Evolutionary conservation across 768 basidiomycete genomes (phyloP), one percentile per base, ranked within the genome.

Genomic region (Rhodotorula diobovata): DNA sequence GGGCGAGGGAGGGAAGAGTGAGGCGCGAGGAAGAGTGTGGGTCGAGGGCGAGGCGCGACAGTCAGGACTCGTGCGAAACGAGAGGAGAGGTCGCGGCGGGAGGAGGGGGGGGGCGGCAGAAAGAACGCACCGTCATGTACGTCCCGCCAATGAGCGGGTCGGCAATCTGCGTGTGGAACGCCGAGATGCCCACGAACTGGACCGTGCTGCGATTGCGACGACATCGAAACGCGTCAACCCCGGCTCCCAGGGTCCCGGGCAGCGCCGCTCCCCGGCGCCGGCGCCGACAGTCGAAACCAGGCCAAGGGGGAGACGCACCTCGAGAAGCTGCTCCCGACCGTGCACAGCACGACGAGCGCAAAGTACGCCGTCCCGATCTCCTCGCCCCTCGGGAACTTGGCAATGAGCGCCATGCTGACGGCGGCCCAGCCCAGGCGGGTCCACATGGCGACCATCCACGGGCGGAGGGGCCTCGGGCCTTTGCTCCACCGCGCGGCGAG

Each of bases 131-230:
- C 21, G 96, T 99, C 96, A 99, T 99, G 81, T 99, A 99, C 0
- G 96, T 99, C 61, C 96, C 96, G 39, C 96, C 96, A 63, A 99
- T 96, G 21, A 96, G 78, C 0, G 96, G 96, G 79, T 99, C 96
- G 1, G 96, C 93, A 48, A 99, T 88, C 64, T 90, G 87, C 7
- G 93, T 97, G 77, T 98, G 96, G 85, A 98, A 99, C 7, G 96
- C 96, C n/a, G 93, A 91, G 71, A 98, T 93, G 16, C 96, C 93
- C 30, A 97, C 95, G 78, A 98, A 99, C 80, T 99, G 95, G n/a
- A 98, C 88, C 10, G 95, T 97, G 57, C 95, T 95, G 68, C 41
- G 41, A 43, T 3, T 18, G 41, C n/a, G n/a, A n/a, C n/a, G n/a
- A n/a, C n/a, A n/a, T n/a, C n/a, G n/a, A n/a, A n/a, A n/a, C n/a